Evolutionary conservation across 2,329 filamentous ascomycete genomes (phyloP), one percentile per base, ranked within the genome.

Genomic region (Xylariaceae sp.): DNA sequence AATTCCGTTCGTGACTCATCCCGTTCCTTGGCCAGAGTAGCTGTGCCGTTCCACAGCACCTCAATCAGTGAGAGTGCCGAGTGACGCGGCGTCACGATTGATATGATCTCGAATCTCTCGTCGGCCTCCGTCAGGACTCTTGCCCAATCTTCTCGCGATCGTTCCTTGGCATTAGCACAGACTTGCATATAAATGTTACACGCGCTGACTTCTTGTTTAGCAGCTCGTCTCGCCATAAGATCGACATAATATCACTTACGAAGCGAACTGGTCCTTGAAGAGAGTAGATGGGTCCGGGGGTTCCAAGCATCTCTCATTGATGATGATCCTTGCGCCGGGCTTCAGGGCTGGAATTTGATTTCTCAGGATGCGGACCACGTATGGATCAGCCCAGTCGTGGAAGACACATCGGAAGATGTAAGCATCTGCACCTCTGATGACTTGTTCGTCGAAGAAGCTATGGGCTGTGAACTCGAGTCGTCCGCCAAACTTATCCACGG

Each of bases 341-440:
- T 54, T 54, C 29, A 54, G 37, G 12, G 53, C 53, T 3, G 52
- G 53, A n/a, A 53, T 44, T 21, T 47, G 44, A 19, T 44, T 49
- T 14, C 34, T 20, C 2, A 55, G 42, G 22, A 55, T 54, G 6
- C 38, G 25, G n/a, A 48, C 37, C 11, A 44, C 43, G 38, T 48
- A 48, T 17, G 36, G 43, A 27, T 55, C 52, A 7, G 48, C 39
- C 53, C 49, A 55, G 25, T 54, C 45, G 23, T 54, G 52, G n/a
- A 55, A 39, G 6, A 55, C 50, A 16, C 39, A 45, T 8, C 49
- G 37, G 25, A 54, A 55, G 11, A 55, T 40, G 29, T 54, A 55
- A 12, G 48, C 49, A 20, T 54, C 47, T 11, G 47, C 49, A 21
- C 22, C 22, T 32, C 38, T 43, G n/a, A 53, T 25, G 14, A 40